Percentiles rank a stretch among this genome's conserved stretches.
These are phyloP conservation scores for Saccharomyces jurei DNA, from an alignment of 805 yeast species.

Conservation along the genomic window DNA sequence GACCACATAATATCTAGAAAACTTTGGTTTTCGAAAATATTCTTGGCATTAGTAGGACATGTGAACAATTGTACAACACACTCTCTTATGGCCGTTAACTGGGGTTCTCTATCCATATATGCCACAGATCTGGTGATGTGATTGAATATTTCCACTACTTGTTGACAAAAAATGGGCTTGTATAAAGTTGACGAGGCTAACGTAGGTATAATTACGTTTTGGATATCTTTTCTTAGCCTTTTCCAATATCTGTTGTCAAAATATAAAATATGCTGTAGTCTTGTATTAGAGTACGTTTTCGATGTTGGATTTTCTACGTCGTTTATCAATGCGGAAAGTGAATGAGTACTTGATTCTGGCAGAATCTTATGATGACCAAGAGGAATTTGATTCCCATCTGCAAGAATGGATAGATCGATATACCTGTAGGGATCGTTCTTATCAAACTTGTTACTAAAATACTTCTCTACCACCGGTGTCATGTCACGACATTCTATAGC, in stretches of 20 bases:
- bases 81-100: constrained; percentile 61
- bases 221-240: constrained; percentile 39
- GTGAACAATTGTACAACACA: constrained; percentile 83
- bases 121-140: constrained; percentile 41
- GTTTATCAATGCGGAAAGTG: constrained; percentile 28
- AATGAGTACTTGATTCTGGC: constrained; percentile 10
- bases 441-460: constrained; percentile 14
- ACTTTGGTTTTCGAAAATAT: constrained; percentile 33
- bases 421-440: constrained; percentile 16
- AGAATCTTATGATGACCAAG: constrained; percentile 28
- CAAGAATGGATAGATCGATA: constrained; percentile 28
- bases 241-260: constrained; percentile 57
- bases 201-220: constrained; percentile 45
- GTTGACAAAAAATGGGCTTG: constrained; percentile 44
- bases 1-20: constrained; percentile 43
- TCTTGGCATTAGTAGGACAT: constrained; percentile 69
- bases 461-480: constrained; percentile 18
- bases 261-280: constrained; percentile 50
- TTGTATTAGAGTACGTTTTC: constrained; percentile 31
- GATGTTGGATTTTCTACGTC: constrained; percentile 7
- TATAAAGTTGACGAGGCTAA: constrained; percentile 42
- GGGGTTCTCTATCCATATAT: constrained; percentile 81
- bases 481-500: constrained; percentile 16
- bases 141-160: constrained; percentile 48
- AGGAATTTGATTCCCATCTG: constrained; percentile 29